These are phyloP conservation scores for Erigeron philadelphicus DNA, from an alignment of 140 eudicot species.

Conservation along the genomic window DNA sequence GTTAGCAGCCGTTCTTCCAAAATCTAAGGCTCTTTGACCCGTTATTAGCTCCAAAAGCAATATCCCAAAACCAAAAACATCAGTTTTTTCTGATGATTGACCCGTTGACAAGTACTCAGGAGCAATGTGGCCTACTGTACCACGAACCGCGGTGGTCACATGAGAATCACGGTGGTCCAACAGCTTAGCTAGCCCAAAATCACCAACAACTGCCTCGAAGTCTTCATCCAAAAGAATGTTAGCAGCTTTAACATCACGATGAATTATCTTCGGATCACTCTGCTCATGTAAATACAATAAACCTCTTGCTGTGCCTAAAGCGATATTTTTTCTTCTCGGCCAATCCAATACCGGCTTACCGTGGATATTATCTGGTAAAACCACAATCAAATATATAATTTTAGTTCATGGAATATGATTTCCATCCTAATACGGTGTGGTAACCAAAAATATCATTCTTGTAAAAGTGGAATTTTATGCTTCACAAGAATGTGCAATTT, in stretches of 20 bases:
- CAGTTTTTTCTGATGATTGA: conserved; percentile 87
- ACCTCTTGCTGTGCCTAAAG: conserved; percentile 87
- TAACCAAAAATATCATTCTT: no score
- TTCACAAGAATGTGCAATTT: not conserved
- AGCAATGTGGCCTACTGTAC: conserved; percentile 91
- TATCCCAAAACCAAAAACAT: conserved; percentile 84
- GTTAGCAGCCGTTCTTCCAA: conserved; percentile 58
- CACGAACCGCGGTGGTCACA: conserved; percentile 92
- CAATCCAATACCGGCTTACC: conserved; percentile 77
- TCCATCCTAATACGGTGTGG: not conserved
- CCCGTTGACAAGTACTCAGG: conserved; percentile 86
- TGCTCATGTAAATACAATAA: conserved; percentile 78
- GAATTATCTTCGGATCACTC: conserved; percentile 77
- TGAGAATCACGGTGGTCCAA: conserved; percentile 85
- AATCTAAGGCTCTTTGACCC: conserved; percentile 79
- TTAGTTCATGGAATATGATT: not conserved
- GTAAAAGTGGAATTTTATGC: no score
- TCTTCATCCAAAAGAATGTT: conserved; percentile 77
- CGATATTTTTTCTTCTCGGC: conserved; percentile 73
- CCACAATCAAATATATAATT: not conserved
- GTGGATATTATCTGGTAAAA: conserved; percentile 50
- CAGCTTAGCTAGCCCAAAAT: conserved; percentile 84
- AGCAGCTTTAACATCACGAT: conserved; percentile 92
- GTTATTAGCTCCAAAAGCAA: conserved; percentile 83
- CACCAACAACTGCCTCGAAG: conserved; percentile 92